Evolutionary conservation across 2,329 filamentous ascomycete genomes (phyloP).

Genomic region (Ophiostoma sp.): DNA sequence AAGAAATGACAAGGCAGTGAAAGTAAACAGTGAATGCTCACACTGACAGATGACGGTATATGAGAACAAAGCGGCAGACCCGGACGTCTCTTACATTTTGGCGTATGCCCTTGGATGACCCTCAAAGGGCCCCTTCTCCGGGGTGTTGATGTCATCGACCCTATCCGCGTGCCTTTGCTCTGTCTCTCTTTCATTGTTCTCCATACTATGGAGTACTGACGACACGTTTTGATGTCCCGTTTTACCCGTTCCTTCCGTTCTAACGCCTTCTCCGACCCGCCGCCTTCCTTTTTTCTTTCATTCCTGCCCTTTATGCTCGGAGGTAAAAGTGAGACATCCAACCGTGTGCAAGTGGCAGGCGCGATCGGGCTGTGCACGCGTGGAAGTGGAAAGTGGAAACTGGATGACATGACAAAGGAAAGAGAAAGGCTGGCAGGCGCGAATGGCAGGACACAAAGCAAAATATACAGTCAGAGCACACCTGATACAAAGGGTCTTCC

Average conservation of each 20-base stretch:
- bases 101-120: not conserved
- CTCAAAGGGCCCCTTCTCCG: not conserved
- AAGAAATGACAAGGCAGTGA: not conserved
- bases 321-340: not conserved
- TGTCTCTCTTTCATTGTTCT: not conserved
- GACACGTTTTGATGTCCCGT: not conserved
- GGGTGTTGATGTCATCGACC: conserved; percentile 19
- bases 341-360: not conserved
- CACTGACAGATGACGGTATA: not conserved
- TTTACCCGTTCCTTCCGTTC: not conserved
- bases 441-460: not conserved
- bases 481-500: not conserved
- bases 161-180: not conserved
- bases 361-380: not conserved
- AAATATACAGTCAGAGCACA: not conserved
- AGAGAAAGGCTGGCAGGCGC: not conserved
- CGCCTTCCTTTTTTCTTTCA: not conserved
- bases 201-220: not conserved
- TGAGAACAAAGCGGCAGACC: not conserved
- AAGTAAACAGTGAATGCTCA: not conserved
- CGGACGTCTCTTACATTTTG: not conserved
- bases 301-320: not conserved
- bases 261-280: not conserved
- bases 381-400: not conserved
- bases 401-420: conserved; percentile 9